Evolutionary conservation across 192 early-diverging fungal species (phyloP), one percentile per base, ranked within the genome.

Genomic region (Haplosporangium gracile): DNA sequence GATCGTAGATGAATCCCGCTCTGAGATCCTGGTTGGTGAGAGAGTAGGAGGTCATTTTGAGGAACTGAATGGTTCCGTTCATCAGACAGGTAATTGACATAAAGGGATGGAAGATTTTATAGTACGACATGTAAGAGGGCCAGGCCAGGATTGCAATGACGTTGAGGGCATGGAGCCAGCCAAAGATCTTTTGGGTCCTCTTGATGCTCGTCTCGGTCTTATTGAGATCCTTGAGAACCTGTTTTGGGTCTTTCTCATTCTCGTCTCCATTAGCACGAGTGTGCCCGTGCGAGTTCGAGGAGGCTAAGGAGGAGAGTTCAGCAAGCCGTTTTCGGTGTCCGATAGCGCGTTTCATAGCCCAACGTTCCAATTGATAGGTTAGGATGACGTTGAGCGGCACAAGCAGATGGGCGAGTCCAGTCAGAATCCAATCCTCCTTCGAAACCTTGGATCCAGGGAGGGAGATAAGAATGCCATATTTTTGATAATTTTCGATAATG

Each of bases 401-500:
- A 57, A 90, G 72, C 0, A 90, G 45, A 40, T 91, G 91, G 2
- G 92, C 88, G 18, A 94, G 74, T 18, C 84, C 82, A 26, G 90
- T 91, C 55, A 92, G 71, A 26, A 79, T 75, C 90, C 92, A 95
- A 85, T 96, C 95, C 72, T 88, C 80, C 51, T 60, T 79, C 1
- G 79, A 88, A 10, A 84, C 73, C 65, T 79, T 81, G 34, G 90
- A 88, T 73, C 93, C 92, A 29, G 96, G 96, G 15, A 95, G 82
- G 53, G 90, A 90, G 75, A 97, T 91, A 22, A 97, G 89, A 34
- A 97, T 90, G 43, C 97, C 97, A 77, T 98, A 97, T 84, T 98
- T 97, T 80, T 94, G 82, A 85, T 94, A 96, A 88, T 98, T 98
- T 80, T 98, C 97, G 70, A 97, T 94, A 45, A 96, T 93, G 55